phyloP scores from a whole-genome alignment of 768 basidiomycete species.

The Psilocybe cubensis region DNA sequence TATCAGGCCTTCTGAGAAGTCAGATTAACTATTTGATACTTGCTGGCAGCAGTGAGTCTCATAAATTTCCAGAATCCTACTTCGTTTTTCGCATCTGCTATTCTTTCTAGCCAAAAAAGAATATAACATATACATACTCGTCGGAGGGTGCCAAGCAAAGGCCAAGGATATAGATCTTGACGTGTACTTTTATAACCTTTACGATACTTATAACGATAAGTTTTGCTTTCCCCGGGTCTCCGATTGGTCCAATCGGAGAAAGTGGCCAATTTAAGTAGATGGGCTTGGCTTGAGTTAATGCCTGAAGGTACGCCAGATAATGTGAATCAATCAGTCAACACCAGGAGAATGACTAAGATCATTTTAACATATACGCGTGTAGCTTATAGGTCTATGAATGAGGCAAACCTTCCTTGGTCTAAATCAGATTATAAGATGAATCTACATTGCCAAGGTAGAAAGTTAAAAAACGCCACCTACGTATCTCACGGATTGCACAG shows the following conservation, averaged over 20 bases:
- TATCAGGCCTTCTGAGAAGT: not conserved
- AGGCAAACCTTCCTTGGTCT: not conserved
- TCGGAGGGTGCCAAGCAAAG: not conserved
- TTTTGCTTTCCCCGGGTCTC: slow-evolving; percentile 1
- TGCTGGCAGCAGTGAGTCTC: too few relatives aligned
- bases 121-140: not conserved
- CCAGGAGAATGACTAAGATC: too few relatives aligned
- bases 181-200: slow-evolving; percentile 1
- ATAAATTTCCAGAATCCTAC: not conserved
- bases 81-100: not conserved
- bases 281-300: not conserved
- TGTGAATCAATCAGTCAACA: not conserved
- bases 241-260: not conserved
- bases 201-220: not conserved
- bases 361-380: too few relatives aligned
- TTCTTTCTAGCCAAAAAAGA: not conserved
- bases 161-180: not conserved
- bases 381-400: not conserved
- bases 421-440: not conserved
- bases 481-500: slow-evolving; percentile 13
- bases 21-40: not conserved
- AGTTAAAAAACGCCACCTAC: slow-evolving; percentile 26
- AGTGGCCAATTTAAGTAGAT: not conserved
- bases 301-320: not conserved
- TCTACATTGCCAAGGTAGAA: slow-evolving; percentile 18